Base-by-base conservation (phyloP, 768 basidiomycete species). In the Rhizopogon vinicolor region DNA sequence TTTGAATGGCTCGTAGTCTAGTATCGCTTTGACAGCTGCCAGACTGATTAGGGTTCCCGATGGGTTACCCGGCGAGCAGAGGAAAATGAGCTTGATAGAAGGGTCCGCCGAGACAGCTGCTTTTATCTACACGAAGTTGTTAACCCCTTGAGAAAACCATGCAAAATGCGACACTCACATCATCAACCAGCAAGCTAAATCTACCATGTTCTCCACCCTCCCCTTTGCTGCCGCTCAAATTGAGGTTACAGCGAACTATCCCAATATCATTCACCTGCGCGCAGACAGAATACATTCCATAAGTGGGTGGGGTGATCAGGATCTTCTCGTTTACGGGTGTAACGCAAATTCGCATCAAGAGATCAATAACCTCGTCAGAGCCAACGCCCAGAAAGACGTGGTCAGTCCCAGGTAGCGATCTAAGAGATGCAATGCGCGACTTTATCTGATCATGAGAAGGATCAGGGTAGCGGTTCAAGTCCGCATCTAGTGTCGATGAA, bases 11-110 rank as follows among this genome's bases (percentile, higher is more conserved):
- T 84, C 78, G 69, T 90, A 90, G 31, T 93, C 86, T 25, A 96
- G 75, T 14, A 98, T 70, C 9, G 78, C 64, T 1, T 83, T 79
- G 56, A 98, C 76, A 12, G 86, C 79, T 9, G 78, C 63, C 25
- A 95, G 80, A 0, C 92, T 80, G 51, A 98, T 84, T 28, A 87
- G 70, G 0, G 95, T 98, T 8, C 94, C 93, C 0, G 94, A 95
- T 0, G 97, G 97, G 68, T 98, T 99, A 2, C 97, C 97, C 3
- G 97, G 97, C 1, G 96, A 98, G 70, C 94, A 97, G 44, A 98
- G 78, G 78, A 98, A 93, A 56, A 96, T 80, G 39, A 99, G 81
- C 63, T 98, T 97, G 70, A 97, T 91, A 3, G 79, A 75, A 1
- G 88, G 83, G 65, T 95, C 85, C 5, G 76, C 77, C 35, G 81